Evolutionary conservation across 1,284 basidiomycete species (phyloP).

Genomic region (Cryptococcus jaspeensis): DNA sequence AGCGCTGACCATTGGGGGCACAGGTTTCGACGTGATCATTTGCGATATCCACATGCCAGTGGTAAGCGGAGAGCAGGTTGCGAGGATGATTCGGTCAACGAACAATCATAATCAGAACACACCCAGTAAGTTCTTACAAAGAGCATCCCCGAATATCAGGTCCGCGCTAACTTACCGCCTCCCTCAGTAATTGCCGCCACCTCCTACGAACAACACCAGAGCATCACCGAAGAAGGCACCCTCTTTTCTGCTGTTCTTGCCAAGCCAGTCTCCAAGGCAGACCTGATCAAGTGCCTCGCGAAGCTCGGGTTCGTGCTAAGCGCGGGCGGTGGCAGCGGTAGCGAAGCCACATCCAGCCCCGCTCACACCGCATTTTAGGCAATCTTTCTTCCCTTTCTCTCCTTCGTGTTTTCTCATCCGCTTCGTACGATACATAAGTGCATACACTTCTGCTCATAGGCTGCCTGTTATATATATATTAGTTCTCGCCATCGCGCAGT

Average conservation of each 20-base stretch:
- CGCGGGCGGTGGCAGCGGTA: slow-evolving; percentile 1
- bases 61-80: slow-evolving; percentile 50
- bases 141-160: not conserved
- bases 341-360: no score
- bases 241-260: slow-evolving; percentile 81
- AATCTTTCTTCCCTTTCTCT: no score
- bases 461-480: not conserved
- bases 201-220: slow-evolving; percentile 46
- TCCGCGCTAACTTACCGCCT: not conserved
- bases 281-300: slow-evolving; percentile 73
- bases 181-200: slow-evolving; percentile 58
- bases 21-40: slow-evolving; percentile 56
- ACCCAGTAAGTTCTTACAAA: slow-evolving; percentile 39
- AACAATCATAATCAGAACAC: slow-evolving; percentile 51
- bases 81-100: slow-evolving; percentile 51
- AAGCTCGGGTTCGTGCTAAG: slow-evolving; percentile 68
- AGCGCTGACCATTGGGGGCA: slow-evolving; percentile 1
- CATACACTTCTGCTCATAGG: not conserved
- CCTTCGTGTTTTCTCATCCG: no score
- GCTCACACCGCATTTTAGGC: no score
- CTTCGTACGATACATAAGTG: no score
- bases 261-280: slow-evolving; percentile 84
- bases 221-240: slow-evolving; percentile 76
- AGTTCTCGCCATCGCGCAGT: not conserved
- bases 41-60: slow-evolving; percentile 53